These are phyloP conservation scores for Cladosporium sp. DNA, from an alignment of 2,329 filamentous ascomycete species.

Conservation along the genomic window DNA sequence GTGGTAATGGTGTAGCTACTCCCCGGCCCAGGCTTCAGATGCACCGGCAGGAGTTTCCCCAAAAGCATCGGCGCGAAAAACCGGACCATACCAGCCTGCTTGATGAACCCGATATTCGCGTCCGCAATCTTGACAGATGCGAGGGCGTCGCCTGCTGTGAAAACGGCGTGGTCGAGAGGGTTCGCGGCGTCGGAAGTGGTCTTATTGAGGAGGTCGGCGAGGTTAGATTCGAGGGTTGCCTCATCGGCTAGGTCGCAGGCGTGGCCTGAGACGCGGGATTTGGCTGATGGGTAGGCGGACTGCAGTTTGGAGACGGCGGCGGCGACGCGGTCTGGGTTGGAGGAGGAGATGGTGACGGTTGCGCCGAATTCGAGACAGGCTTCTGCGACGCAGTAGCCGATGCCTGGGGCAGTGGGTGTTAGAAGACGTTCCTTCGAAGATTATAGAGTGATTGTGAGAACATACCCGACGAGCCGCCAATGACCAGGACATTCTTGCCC, in stretches of 20 bases:
- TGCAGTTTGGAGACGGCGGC: slow-evolving; percentile 50
- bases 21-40: slow-evolving; percentile 45
- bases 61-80: slow-evolving; percentile 55
- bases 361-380: slow-evolving; percentile 58
- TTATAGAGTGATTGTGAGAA: no score
- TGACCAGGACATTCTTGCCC: slow-evolving; percentile 56
- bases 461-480: slow-evolving; percentile 57
- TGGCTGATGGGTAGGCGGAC: slow-evolving; percentile 46
- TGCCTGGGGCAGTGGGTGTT: slow-evolving; percentile 44
- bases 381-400: slow-evolving; percentile 64
- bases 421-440: no score
- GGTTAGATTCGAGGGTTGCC: slow-evolving; percentile 50
- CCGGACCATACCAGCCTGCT: slow-evolving; percentile 52
- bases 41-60: slow-evolving; percentile 52
- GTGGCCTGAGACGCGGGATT: slow-evolving; percentile 45
- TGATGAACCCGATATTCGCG: slow-evolving; percentile 42
- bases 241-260: slow-evolving; percentile 52
- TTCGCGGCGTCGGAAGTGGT: slow-evolving; percentile 38
- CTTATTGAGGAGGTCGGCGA: slow-evolving; percentile 50
- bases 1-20: slow-evolving; percentile 61
- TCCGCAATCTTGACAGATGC: slow-evolving; percentile 45
- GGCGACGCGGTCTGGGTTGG: slow-evolving; percentile 53
- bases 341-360: slow-evolving; percentile 62
- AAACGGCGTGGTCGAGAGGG: slow-evolving; percentile 58
- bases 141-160: slow-evolving; percentile 57